phyloP scores from a whole-genome alignment of 164 flowering plant genomes.

The Hamamelis virginiana region DNA sequence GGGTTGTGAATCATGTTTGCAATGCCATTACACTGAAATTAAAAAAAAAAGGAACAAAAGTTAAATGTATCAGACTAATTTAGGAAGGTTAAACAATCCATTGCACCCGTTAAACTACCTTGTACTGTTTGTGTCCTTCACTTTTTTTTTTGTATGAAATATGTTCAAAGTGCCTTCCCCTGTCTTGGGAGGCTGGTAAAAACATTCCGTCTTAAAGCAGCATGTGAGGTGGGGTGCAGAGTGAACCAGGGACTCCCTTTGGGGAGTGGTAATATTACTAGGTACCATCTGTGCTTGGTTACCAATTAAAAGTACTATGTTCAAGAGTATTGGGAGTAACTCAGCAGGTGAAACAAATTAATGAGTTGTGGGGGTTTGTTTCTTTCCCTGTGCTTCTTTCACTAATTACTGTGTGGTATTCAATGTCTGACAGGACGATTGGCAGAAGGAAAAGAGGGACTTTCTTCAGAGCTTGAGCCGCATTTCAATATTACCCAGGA shows the following conservation, averaged over 20 bases:
- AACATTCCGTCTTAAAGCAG: background rate
- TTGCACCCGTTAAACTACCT: no score
- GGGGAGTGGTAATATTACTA: background rate
- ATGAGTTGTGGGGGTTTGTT: background rate
- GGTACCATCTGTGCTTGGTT: background rate
- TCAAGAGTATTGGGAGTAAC: background rate
- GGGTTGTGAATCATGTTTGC: no score
- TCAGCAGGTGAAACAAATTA: background rate
- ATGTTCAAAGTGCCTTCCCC: no score
- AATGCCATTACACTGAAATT: no score
- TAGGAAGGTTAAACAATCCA: no score
- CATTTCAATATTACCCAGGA: slow-evolving; percentile 75
- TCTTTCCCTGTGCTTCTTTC: background rate
- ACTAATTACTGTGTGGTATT: slow-evolving; percentile 2
- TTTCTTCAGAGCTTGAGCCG: slow-evolving; percentile 89
- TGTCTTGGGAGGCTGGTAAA: no score
- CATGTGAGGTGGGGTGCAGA: background rate
- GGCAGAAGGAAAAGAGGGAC: slow-evolving; percentile 92
- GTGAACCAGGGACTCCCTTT: background rate
- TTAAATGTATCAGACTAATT: no score
- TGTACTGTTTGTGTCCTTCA: no score
- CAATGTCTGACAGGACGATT: slow-evolving; percentile 72
- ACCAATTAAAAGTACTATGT: background rate
- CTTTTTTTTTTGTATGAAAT: no score
- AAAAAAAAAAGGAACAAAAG: no score